Conservation (phyloP, 306 rosid genomes). For the Macrotyloma uniflorum region DNA sequence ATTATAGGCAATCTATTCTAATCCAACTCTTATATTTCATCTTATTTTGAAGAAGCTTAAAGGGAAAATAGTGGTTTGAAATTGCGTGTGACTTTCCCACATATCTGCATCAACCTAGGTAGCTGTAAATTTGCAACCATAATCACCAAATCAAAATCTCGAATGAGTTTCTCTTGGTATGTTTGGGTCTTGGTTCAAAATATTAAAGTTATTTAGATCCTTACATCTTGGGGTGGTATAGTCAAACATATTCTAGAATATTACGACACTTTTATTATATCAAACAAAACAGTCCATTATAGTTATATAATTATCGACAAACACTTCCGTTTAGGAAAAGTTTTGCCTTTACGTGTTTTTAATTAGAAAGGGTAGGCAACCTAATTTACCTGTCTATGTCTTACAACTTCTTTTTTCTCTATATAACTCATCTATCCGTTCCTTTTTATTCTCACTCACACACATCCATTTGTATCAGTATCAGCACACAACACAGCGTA, state of each 20-base stretch:
- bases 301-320: neutral
- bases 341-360: neutral
- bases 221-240: neutral
- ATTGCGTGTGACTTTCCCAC: neutral
- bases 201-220: neutral
- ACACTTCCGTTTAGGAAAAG: neutral
- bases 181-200: neutral
- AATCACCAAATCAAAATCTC: neutral
- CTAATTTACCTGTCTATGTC: conserved; percentile 45
- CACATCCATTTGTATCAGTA: neutral
- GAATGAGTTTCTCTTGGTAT: neutral
- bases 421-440: conserved; percentile 26
- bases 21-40: neutral
- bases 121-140: neutral
- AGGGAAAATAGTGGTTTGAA: neutral
- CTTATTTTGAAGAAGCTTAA: neutral
- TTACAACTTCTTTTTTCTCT: neutral
- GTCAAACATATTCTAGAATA: conserved; percentile 4
- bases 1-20: neutral
- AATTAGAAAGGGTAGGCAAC: conserved; percentile 54
- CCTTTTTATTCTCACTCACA: neutral
- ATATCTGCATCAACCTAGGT: neutral
- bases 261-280: neutral
- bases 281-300: neutral
- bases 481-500: neutral